These are phyloP conservation scores for Paulownia fortunei DNA, from an alignment of 257 asterid species.

Conservation along the genomic window DNA sequence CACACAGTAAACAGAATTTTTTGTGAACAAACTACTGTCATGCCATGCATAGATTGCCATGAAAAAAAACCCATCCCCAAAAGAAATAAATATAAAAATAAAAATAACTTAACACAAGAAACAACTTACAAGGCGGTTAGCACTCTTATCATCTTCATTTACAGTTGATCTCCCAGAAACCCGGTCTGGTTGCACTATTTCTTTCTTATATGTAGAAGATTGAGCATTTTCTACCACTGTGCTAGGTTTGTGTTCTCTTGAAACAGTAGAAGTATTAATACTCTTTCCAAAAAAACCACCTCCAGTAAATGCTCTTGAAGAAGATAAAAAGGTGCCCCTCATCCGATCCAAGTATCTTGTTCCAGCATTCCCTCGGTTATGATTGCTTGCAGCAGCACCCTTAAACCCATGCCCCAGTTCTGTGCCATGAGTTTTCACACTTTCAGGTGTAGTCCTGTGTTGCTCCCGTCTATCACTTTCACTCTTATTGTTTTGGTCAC, in stretches of 20 bases:
- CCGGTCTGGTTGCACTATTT: conserved; percentile 59
- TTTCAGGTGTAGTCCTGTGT: no score
- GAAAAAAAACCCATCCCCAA: not conserved
- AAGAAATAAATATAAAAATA: not conserved
- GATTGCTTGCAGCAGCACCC: conserved; percentile 49
- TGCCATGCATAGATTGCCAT: not conserved
- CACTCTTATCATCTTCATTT: no score
- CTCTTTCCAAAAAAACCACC: no score
- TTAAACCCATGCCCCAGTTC: conserved; percentile 65
- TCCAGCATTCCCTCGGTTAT: conserved; percentile 71
- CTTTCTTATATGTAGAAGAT: conserved; percentile 61
- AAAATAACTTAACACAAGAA: conserved; percentile 11
- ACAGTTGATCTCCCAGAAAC: conserved; percentile 51
- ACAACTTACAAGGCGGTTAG: no score
- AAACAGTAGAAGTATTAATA: conserved; percentile 43
- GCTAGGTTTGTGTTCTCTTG: conserved; percentile 72
- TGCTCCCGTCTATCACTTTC: no score
- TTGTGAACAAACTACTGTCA: not conserved
- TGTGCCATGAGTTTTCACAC: no score
- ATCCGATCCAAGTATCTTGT: conserved; percentile 87
- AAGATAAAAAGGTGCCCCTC: conserved; percentile 88
- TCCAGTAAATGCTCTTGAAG: conserved; percentile 90
- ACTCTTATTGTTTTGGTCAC: no score
- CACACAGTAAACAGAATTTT: not conserved
- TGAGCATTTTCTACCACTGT: conserved; percentile 56